These are phyloP conservation scores for Aegilops speltoides DNA, from an alignment of 176 grass and related monocot genomes.

Conservation along the genomic window DNA sequence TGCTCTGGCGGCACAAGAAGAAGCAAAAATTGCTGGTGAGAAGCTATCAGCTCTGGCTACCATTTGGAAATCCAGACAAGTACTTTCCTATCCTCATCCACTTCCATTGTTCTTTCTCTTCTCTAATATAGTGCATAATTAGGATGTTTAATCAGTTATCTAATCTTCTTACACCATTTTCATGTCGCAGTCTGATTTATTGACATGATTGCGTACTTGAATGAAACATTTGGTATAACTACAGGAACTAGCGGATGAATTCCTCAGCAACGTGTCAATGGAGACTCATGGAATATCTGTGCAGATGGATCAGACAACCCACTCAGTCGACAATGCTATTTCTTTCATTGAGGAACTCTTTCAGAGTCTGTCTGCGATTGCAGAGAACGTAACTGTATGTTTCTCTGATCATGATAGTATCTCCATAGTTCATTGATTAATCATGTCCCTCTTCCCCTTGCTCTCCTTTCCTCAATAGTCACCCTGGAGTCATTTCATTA, in stretches of 20 bases:
- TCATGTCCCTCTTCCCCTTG: not conserved
- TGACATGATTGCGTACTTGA: conserved; percentile 23
- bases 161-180: conserved; percentile 31
- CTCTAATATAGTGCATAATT: not conserved
- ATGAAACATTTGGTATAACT: conserved; percentile 34
- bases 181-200: conserved; percentile 5
- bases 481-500: not conserved
- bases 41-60: conserved; percentile 39
- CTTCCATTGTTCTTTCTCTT: conserved; percentile 8
- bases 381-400: conserved; percentile 48
- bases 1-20: conserved; percentile 51
- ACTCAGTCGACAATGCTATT: conserved; percentile 50
- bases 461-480: too few relatives aligned
- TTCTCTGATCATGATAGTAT: conserved; percentile 15
- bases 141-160: conserved; percentile 20
- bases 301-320: conserved; percentile 56
- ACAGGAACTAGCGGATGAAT: conserved; percentile 47
- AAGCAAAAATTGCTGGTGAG: conserved; percentile 53
- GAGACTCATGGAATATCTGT: conserved; percentile 48
- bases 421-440: conserved; percentile 29
- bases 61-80: conserved; percentile 37
- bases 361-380: conserved; percentile 45
- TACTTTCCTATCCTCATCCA: conserved; percentile 38
- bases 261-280: conserved; percentile 22
- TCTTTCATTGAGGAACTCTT: conserved; percentile 66